phyloP scores from a whole-genome alignment of 2,329 filamentous ascomycete species.

The Drechslerella dactyloides region DNA sequence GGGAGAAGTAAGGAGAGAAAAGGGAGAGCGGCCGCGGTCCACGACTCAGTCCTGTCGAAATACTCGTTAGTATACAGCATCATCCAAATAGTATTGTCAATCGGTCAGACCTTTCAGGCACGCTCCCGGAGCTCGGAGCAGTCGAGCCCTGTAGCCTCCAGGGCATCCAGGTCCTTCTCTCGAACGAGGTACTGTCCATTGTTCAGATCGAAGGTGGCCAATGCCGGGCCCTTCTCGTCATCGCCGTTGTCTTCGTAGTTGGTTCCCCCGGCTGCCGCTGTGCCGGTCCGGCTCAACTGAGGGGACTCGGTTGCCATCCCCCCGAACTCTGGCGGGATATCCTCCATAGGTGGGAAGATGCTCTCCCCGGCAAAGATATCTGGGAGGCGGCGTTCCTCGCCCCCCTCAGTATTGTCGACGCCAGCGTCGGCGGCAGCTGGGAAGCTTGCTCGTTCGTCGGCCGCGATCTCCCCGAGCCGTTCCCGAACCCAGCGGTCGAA shows the following conservation, averaged over 20 bases:
- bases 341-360: slow-evolving; percentile 13
- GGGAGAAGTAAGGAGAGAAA: background rate
- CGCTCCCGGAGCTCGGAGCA: background rate
- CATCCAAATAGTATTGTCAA: background rate
- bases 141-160: background rate
- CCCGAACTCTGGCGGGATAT: slow-evolving; percentile 9
- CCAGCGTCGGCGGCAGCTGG: background rate
- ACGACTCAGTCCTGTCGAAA: too few species aligned
- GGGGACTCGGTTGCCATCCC: slow-evolving; percentile 11
- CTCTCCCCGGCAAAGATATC: slow-evolving; percentile 11
- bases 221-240: background rate
- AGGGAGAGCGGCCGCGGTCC: background rate
- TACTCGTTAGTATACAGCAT: too few species aligned
- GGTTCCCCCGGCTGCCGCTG: slow-evolving; percentile 1
- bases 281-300: background rate
- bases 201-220: background rate
- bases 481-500: slow-evolving; percentile 3
- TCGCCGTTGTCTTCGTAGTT: background rate
- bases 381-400: slow-evolving; percentile 2
- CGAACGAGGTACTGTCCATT: background rate
- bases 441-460: background rate
- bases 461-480: background rate
- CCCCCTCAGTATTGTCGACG: background rate
- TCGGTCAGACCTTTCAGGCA: background rate
- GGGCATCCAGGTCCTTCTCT: background rate